These are phyloP conservation scores for Rubroshorea leprosula DNA, from an alignment of 345 rosid species.

Conservation along the genomic window DNA sequence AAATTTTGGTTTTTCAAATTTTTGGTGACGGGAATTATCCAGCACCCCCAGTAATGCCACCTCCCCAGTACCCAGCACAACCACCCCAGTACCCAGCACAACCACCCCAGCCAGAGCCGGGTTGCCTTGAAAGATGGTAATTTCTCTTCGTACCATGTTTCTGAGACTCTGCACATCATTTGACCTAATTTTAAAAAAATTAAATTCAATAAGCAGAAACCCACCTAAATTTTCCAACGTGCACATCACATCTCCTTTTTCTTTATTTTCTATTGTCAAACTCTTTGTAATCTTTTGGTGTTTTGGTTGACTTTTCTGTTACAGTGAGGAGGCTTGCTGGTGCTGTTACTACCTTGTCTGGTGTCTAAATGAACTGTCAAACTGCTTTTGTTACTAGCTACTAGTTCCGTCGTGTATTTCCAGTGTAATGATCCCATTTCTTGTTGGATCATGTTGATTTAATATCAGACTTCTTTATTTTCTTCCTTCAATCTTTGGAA, in stretches of 20 bases:
- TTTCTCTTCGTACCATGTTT: background rate
- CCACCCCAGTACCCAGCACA: constrained; percentile 44
- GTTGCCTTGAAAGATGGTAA: constrained; percentile 63
- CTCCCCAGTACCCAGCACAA: too few species aligned
- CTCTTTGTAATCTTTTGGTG: background rate
- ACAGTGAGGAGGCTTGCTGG: constrained; percentile 61
- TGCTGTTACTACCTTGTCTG: constrained; percentile 62
- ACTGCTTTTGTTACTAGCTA: constrained; percentile 24
- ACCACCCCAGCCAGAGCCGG: constrained; percentile 34
- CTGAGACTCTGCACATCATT: too few species aligned
- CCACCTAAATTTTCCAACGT: too few species aligned
- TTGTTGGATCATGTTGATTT: too few species aligned
- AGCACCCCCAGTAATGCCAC: constrained; percentile 62
- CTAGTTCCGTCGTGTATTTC: too few species aligned
- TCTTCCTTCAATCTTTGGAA: too few species aligned
- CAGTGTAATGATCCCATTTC: too few species aligned
- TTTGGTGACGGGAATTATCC: constrained; percentile 37
- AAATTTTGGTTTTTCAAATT: background rate
- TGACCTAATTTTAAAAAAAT: too few species aligned
- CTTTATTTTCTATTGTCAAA: too few species aligned
- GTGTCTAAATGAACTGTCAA: constrained; percentile 67
- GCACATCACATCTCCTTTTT: too few species aligned
- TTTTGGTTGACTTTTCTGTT: background rate
- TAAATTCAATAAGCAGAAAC: too few species aligned
- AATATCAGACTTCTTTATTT: background rate